Percentiles rank a stretch among this genome's conserved stretches.
These are phyloP conservation scores for Aspergillus quadrilineatus DNA, from an alignment of 2,329 filamentous ascomycete species.

Conservation along the genomic window DNA sequence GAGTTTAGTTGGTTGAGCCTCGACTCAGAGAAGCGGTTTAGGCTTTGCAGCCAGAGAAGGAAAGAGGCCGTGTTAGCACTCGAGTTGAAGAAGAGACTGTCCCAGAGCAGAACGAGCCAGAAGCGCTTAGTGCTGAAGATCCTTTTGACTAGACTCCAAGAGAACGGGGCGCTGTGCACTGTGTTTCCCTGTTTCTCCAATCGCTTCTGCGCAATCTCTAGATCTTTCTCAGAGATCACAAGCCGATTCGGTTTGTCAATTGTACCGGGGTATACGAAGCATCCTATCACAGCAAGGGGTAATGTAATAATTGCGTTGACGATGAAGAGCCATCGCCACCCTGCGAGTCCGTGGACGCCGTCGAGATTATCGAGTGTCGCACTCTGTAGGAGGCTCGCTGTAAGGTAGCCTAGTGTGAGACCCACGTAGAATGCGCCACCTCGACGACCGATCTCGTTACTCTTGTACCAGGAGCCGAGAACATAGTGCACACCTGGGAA, in stretches of 20 bases:
- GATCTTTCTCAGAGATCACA: slow-evolving; percentile 27
- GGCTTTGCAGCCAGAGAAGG: slow-evolving; percentile 44
- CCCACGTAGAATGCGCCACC: slow-evolving; percentile 27
- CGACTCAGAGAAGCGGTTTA: slow-evolving; percentile 24
- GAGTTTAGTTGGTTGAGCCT: not conserved
- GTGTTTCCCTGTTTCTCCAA: slow-evolving; percentile 35
- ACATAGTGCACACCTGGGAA: slow-evolving; percentile 27
- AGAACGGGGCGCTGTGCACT: not conserved
- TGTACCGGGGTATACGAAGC: slow-evolving; percentile 23
- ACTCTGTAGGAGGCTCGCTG: slow-evolving; percentile 25
- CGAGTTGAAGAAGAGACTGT: slow-evolving; percentile 7
- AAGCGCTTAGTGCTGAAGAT: slow-evolving; percentile 43
- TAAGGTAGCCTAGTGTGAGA: slow-evolving; percentile 20
- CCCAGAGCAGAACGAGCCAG: slow-evolving; percentile 27
- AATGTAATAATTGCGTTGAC: slow-evolving; percentile 29
- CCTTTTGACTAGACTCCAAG: slow-evolving; percentile 34
- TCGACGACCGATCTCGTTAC: slow-evolving; percentile 25
- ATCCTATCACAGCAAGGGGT: slow-evolving; percentile 25
- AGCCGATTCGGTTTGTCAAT: slow-evolving; percentile 23
- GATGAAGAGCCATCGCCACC: slow-evolving; percentile 32
- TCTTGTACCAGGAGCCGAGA: slow-evolving; percentile 29
- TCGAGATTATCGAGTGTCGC: slow-evolving; percentile 27
- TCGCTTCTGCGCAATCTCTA: slow-evolving; percentile 26
- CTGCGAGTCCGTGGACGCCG: slow-evolving; percentile 23
- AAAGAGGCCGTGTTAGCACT: not conserved